Percentiles rank a stretch among this genome's conserved stretches.
phyloP scores from a whole-genome alignment of 768 basidiomycete genomes.

The Leucosporidium scottii region DNA sequence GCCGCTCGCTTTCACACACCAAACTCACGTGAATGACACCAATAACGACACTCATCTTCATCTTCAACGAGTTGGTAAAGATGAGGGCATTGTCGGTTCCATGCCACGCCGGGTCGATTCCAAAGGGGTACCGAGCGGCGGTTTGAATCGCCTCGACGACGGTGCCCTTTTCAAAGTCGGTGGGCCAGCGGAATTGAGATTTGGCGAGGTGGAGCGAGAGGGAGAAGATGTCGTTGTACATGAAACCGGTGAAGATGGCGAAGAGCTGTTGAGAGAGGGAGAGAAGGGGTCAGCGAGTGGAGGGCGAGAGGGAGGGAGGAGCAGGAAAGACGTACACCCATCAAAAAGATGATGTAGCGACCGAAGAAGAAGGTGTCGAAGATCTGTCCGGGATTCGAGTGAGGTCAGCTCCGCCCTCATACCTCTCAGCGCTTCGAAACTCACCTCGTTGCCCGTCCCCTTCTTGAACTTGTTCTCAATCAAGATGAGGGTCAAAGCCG shows the following conservation, averaged over 20 bases:
- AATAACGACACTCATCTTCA: slow-evolving; percentile 97
- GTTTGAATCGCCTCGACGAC: slow-evolving; percentile 49
- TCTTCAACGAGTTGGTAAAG: slow-evolving; percentile 98
- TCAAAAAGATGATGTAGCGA: slow-evolving; percentile 94
- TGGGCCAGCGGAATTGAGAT: slow-evolving; percentile 81
- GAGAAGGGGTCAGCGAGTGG: neutral
- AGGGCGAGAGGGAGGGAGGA: neutral
- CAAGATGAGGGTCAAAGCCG: slow-evolving; percentile 76
- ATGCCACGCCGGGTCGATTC: slow-evolving; percentile 92
- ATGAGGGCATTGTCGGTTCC: slow-evolving; percentile 82
- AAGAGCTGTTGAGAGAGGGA: slow-evolving; percentile 6
- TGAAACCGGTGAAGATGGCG: slow-evolving; percentile 71
- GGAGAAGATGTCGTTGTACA: slow-evolving; percentile 99
- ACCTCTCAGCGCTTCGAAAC: neutral
- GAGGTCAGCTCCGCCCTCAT: no score
- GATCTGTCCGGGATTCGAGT: slow-evolving; percentile 50
- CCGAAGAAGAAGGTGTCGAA: slow-evolving; percentile 86
- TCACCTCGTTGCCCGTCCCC: slow-evolving; percentile 39
- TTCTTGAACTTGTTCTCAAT: slow-evolving; percentile 73
- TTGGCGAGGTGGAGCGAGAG: slow-evolving; percentile 73
- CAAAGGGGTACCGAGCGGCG: slow-evolving; percentile 79
- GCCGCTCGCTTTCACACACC: neutral
- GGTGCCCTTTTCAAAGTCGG: slow-evolving; percentile 45
- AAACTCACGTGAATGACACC: slow-evolving; percentile 85
- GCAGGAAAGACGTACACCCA: slow-evolving; percentile 61